Conservation (phyloP, 306 rosid species). For the Betula pendula region DNA sequence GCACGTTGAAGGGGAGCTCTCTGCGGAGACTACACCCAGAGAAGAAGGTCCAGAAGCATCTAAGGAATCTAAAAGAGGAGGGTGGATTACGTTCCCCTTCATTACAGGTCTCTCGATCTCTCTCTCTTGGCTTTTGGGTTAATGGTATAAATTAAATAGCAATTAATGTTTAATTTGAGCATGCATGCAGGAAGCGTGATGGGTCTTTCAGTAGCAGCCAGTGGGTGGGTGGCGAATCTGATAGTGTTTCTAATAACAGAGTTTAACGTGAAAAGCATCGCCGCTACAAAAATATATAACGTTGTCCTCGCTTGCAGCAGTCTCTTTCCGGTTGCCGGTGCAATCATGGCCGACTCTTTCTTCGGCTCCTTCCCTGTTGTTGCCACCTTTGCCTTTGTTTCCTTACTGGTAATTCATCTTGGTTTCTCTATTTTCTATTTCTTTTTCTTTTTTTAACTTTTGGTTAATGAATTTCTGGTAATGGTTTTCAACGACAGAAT, state of each 20-base stretch:
- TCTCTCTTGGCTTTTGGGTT: no score
- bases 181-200: constrained; percentile 34
- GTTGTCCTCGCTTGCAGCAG: constrained; percentile 31
- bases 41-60: background rate
- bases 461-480: no score
- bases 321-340: constrained; percentile 38
- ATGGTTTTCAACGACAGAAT: no score
- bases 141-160: no score
- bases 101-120: constrained; percentile 29
- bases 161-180: no score
- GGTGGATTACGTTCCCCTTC: constrained; percentile 53
- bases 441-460: background rate
- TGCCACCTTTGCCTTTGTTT: constrained; percentile 27
- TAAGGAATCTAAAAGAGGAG: constrained; percentile 29
- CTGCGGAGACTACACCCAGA: background rate
- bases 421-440: background rate
- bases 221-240: constrained; percentile 42
- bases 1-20: background rate
- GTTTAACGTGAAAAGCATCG: constrained; percentile 36
- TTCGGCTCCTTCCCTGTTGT: constrained; percentile 34
- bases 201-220: constrained; percentile 33
- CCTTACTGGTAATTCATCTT: constrained; percentile 38
- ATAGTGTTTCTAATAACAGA: constrained; percentile 36
- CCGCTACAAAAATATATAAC: constrained; percentile 44
- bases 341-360: constrained; percentile 44